Evolutionary conservation across 495 filamentous ascomycete species (phyloP).

Genomic region (Schizothecium vesticola): DNA sequence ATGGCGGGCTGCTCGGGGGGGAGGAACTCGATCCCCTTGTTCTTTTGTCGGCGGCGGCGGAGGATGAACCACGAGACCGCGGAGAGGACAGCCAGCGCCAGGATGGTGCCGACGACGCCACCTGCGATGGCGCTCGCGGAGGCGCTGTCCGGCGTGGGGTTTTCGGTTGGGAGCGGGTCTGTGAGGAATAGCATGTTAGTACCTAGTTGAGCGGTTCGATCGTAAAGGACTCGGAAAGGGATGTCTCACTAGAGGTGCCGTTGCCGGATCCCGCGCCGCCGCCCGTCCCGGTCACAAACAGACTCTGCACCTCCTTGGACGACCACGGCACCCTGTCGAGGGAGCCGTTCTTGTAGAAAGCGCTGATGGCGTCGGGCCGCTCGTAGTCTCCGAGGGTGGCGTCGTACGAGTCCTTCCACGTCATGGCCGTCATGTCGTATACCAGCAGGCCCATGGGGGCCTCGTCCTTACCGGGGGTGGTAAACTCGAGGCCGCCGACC

Average conservation of each 20-base stretch:
- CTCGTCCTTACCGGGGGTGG: not conserved
- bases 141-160: not conserved
- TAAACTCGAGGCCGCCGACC: not conserved
- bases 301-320: constrained; percentile 2
- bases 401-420: constrained; percentile 7
- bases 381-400: constrained; percentile 3
- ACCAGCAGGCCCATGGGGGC: constrained; percentile 6
- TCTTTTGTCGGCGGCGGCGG: not conserved
- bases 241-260: not conserved
- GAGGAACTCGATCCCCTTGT: not conserved
- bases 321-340: constrained; percentile 2
- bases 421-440: constrained; percentile 9
- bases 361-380: constrained; percentile 1
- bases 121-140: not conserved
- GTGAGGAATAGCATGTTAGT: not conserved
- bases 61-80: not conserved
- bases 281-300: not conserved
- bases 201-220: not conserved
- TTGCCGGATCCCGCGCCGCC: not conserved
- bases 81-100: not conserved
- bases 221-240: not conserved
- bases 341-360: not conserved
- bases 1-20: not conserved
- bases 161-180: not conserved
- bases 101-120: not conserved